Conservation (phyloP, 495 filamentous ascomycete species). For the Penicillium canariense region DNA sequence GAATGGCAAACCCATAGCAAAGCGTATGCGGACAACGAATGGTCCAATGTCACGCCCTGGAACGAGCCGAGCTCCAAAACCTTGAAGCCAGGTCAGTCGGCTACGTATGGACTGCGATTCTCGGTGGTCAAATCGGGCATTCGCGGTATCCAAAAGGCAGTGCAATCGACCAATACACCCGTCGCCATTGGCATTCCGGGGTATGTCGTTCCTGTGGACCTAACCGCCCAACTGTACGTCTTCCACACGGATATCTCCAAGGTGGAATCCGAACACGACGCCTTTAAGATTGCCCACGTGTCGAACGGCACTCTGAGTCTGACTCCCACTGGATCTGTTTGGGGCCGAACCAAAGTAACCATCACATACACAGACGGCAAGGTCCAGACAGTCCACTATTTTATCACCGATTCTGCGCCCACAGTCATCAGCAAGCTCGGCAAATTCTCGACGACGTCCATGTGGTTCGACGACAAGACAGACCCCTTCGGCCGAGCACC, state of each 20-base stretch:
- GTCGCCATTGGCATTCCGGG: slow-evolving; percentile 47
- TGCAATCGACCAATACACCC: slow-evolving; percentile 37
- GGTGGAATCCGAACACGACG: slow-evolving; percentile 15
- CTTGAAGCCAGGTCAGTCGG: slow-evolving; percentile 36
- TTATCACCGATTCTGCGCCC: slow-evolving; percentile 40
- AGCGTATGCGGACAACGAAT: slow-evolving; percentile 51
- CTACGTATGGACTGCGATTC: slow-evolving; percentile 46
- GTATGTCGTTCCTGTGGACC: slow-evolving; percentile 45
- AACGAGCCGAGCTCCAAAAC: slow-evolving; percentile 44
- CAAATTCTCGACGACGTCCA: slow-evolving; percentile 38
- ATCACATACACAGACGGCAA: slow-evolving; percentile 41
- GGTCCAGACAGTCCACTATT: slow-evolving; percentile 50
- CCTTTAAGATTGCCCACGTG: slow-evolving; percentile 22
- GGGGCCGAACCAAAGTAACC: slow-evolving; percentile 38
- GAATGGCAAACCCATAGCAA: slow-evolving; percentile 49
- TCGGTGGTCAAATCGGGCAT: slow-evolving; percentile 37
- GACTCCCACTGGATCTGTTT: slow-evolving; percentile 8
- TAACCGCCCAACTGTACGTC: slow-evolving; percentile 39
- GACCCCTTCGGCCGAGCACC: slow-evolving; percentile 49
- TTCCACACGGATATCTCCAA: slow-evolving; percentile 20
- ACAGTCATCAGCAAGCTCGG: slow-evolving; percentile 32
- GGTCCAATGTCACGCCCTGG: slow-evolving; percentile 43
- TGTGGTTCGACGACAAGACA: slow-evolving; percentile 42
- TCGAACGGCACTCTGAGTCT: slow-evolving; percentile 2
- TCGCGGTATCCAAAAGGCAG: slow-evolving; percentile 37